A percentile compares a stretch with the other conserved stretches of the same genome.
These are phyloP conservation scores for Oropetium thomaeum DNA, from an alignment of 176 grass and related monocot species.

Conservation along the genomic window DNA sequence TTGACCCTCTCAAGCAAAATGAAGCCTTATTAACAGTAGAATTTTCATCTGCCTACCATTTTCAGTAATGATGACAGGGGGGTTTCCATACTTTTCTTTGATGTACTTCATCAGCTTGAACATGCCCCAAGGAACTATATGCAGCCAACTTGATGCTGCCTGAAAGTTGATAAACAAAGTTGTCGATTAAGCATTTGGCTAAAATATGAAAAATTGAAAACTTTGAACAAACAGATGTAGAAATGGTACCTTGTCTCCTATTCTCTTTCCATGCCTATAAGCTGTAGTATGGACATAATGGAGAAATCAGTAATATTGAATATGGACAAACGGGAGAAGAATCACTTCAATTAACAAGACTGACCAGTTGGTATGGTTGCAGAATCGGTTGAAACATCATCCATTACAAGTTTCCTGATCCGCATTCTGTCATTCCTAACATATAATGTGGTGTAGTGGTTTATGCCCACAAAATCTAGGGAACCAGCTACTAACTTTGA, in stretches of 20 bases:
- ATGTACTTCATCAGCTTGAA: slow-evolving; percentile 74
- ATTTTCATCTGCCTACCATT: slow-evolving; percentile 53
- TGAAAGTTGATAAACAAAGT: slow-evolving; percentile 21
- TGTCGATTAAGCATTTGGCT: background rate
- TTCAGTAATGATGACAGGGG: slow-evolving; percentile 71
- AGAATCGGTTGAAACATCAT: slow-evolving; percentile 76
- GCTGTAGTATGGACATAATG: slow-evolving; percentile 32
- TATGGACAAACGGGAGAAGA: background rate
- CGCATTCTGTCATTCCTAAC: slow-evolving; percentile 71
- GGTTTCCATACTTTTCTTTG: slow-evolving; percentile 86
- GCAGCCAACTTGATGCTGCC: slow-evolving; percentile 83
- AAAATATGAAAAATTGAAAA: background rate
- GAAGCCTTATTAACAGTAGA: background rate
- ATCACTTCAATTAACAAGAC: slow-evolving; percentile 2
- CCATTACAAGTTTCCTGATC: slow-evolving; percentile 70
- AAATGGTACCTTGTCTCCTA: slow-evolving; percentile 73
- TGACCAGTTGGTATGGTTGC: slow-evolving; percentile 67
- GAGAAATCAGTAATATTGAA: slow-evolving; percentile 26
- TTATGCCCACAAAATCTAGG: slow-evolving; percentile 92
- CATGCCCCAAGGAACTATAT: slow-evolving; percentile 88
- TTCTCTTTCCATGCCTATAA: slow-evolving; percentile 68
- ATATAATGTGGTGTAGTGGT: slow-evolving; percentile 96
- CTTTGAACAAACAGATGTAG: background rate
- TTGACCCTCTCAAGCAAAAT: background rate
- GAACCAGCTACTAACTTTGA: slow-evolving; percentile 60